phyloP scores from a whole-genome alignment of 441 rosid genomes.

The Croton setiger region DNA sequence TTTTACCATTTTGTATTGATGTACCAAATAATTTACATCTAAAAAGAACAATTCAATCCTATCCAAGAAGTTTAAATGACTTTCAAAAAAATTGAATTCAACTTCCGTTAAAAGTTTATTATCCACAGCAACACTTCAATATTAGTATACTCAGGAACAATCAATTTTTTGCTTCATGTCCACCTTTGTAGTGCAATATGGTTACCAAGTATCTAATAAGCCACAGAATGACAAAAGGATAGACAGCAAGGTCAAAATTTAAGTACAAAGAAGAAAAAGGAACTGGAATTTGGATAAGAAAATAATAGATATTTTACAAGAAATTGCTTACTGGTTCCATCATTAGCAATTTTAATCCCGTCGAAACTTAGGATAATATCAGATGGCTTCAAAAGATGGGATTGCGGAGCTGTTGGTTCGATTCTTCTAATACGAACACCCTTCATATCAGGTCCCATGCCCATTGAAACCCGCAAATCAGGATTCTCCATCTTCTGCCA shows the following conservation, averaged over 20 bases:
- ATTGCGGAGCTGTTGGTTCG: slow-evolving; percentile 87
- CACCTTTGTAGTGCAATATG: neutral
- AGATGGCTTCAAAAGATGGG: slow-evolving; percentile 74
- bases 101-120: neutral
- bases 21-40: neutral
- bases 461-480: slow-evolving; percentile 70
- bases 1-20: neutral
- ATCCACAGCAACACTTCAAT: neutral
- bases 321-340: slow-evolving; percentile 71
- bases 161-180: neutral
- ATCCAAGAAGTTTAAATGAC: neutral
- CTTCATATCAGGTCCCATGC: slow-evolving; percentile 76
- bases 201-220: neutral
- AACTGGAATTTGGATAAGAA: neutral
- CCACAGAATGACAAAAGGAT: neutral
- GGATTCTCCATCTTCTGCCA: slow-evolving; percentile 99
- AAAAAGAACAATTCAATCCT: neutral
- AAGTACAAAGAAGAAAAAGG: neutral
- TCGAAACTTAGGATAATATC: slow-evolving; percentile 85
- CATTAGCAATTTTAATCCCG: slow-evolving; percentile 81
- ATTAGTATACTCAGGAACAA: neutral
- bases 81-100: neutral
- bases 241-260: neutral
- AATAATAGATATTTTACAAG: too few species aligned
- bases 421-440: slow-evolving; percentile 89